A percentile compares a stretch with the other conserved stretches of the same genome.
These are phyloP conservation scores for Phytophthora citrophthora DNA, from an alignment of 352 stramenopile species.

Conservation along the genomic window DNA sequence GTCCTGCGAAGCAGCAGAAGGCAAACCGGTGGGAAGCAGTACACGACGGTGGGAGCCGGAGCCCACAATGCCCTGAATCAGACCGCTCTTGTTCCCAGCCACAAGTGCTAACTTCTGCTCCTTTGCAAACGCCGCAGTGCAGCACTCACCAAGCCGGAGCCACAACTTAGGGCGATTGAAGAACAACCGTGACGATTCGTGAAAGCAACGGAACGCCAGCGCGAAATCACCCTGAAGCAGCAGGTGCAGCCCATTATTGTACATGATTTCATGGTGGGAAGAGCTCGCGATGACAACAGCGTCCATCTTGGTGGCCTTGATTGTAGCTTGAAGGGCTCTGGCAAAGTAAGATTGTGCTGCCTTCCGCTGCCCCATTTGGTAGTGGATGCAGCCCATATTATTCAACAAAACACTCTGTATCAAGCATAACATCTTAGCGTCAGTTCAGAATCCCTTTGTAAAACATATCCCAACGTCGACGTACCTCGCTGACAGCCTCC, in stretches of 20 bases:
- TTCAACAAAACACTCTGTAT: slow-evolving; percentile 84
- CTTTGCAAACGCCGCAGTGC: slow-evolving; percentile 83
- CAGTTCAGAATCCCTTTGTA: neutral
- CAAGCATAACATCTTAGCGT: slow-evolving; percentile 7
- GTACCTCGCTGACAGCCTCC: slow-evolving; percentile 80
- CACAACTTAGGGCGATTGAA: slow-evolving; percentile 93
- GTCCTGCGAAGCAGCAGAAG: slow-evolving; percentile 60
- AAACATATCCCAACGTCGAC: neutral
- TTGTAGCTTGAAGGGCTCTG: slow-evolving; percentile 73
- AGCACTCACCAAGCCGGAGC: slow-evolving; percentile 93
- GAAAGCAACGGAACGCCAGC: slow-evolving; percentile 90
- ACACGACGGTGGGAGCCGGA: slow-evolving; percentile 83
- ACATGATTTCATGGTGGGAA: slow-evolving; percentile 90
- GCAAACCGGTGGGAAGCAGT: slow-evolving; percentile 74
- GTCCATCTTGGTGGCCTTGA: slow-evolving; percentile 60
- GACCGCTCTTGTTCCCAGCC: slow-evolving; percentile 79
- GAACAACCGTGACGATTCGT: slow-evolving; percentile 87
- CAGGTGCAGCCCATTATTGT: slow-evolving; percentile 93
- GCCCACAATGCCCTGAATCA: slow-evolving; percentile 84
- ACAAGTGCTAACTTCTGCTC: slow-evolving; percentile 63
- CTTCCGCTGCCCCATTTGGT: slow-evolving; percentile 90
- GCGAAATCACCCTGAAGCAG: slow-evolving; percentile 84
- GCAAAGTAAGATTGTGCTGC: slow-evolving; percentile 93
- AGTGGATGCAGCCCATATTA: slow-evolving; percentile 94
- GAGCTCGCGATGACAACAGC: slow-evolving; percentile 71